Evolutionary conservation across 306 rosid genomes (phyloP).

Genomic region (Luffa acutangula): DNA sequence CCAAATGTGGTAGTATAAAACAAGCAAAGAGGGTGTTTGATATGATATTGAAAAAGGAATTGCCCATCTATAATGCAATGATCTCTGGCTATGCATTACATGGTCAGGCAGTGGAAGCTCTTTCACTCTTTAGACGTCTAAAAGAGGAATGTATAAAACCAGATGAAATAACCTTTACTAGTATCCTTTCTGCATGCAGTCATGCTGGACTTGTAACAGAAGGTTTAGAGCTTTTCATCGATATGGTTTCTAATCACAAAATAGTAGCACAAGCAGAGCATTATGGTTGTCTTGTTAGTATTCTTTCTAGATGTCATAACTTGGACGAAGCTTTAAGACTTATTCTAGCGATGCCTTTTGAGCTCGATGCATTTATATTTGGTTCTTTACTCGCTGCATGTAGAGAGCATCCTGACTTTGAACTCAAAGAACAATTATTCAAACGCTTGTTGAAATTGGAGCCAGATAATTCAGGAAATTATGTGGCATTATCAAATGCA

Average conservation of each 20-base stretch:
- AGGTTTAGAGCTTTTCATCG: constrained; percentile 46
- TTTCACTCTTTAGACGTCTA: constrained; percentile 31
- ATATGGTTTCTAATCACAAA: constrained; percentile 46
- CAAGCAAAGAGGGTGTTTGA: constrained; percentile 39
- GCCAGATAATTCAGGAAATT: constrained; percentile 70
- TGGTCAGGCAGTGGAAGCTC: constrained; percentile 60
- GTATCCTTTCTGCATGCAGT: constrained; percentile 59
- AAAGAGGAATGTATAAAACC: constrained; percentile 35
- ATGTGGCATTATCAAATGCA: constrained; percentile 62
- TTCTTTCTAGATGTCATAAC: constrained; percentile 43
- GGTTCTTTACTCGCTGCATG: constrained; percentile 66
- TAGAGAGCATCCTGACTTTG: constrained; percentile 37
- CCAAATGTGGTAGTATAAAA: constrained; percentile 57
- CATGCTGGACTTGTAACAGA: constrained; percentile 49
- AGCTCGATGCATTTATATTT: constrained; percentile 62
- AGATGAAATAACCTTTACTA: constrained; percentile 51
- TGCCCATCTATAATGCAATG: constrained; percentile 60
- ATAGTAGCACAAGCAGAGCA: constrained; percentile 53
- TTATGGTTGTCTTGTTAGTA: constrained; percentile 53
- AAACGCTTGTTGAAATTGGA: constrained; percentile 40
- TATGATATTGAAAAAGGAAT: constrained; percentile 32
- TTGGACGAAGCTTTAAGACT: constrained; percentile 61
- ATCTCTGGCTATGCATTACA: constrained; percentile 61
- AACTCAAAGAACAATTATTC: constrained; percentile 46
- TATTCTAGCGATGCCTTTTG: constrained; percentile 37